Evolutionary conservation across 1,284 basidiomycete species (phyloP).

Genomic region (Phylloboletellus chloephorus): DNA sequence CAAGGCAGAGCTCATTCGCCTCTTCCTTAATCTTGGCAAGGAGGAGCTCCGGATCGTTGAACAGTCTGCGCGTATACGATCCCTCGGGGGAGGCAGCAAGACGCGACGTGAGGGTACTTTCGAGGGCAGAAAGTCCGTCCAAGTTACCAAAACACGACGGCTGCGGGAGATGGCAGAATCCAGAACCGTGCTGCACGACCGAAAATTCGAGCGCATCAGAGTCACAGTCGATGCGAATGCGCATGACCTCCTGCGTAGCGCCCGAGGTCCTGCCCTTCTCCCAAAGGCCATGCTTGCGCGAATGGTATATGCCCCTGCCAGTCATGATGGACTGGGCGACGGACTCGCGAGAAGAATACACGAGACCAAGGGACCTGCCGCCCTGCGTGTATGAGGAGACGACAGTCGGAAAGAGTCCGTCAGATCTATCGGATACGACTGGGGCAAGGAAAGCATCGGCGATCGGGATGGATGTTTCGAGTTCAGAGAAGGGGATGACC

Average conservation of each 20-base stretch:
- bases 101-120: slow-evolving; percentile 75
- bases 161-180: slow-evolving; percentile 91
- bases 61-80: slow-evolving; percentile 89
- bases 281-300: slow-evolving; percentile 95
- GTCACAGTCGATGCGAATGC: slow-evolving; percentile 89
- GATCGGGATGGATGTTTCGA: slow-evolving; percentile 64
- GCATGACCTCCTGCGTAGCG: slow-evolving; percentile 83
- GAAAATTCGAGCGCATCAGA: slow-evolving; percentile 88
- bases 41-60: slow-evolving; percentile 78
- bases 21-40: slow-evolving; percentile 97
- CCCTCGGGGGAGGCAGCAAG: slow-evolving; percentile 78
- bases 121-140: slow-evolving; percentile 77
- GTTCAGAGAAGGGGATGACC: slow-evolving; percentile 70
- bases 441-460: slow-evolving; percentile 84
- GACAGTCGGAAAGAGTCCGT: slow-evolving; percentile 91
- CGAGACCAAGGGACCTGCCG: slow-evolving; percentile 83
- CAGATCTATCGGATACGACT: slow-evolving; percentile 81
- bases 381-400: slow-evolving; percentile 73
- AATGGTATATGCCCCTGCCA: slow-evolving; percentile 94
- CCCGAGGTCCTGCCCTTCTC: slow-evolving; percentile 96
- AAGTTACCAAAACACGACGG: slow-evolving; percentile 83
- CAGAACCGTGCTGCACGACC: slow-evolving; percentile 85
- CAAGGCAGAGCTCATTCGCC: slow-evolving; percentile 91
- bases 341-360: slow-evolving; percentile 93
- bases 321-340: slow-evolving; percentile 84